Percentiles rank a stretch among this genome's conserved stretches.
These are phyloP conservation scores for Selaginella moellendorffii DNA, from an alignment of 75 land plant species.

Conservation along the genomic window DNA sequence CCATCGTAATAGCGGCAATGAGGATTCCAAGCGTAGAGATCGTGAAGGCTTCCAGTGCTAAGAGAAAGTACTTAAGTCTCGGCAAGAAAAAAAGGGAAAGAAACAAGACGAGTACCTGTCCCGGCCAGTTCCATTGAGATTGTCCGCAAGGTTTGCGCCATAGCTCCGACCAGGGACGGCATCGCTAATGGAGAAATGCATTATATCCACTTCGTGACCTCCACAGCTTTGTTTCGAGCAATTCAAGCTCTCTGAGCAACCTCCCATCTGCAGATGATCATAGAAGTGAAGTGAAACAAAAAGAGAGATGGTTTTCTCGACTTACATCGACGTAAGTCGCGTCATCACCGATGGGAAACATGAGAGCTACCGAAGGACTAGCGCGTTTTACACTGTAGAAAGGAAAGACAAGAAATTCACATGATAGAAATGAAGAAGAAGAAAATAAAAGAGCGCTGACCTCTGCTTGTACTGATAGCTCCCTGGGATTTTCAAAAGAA, in stretches of 20 bases:
- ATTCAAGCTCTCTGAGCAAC: conserved; percentile 40
- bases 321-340: conserved; percentile 75
- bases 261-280: conserved; percentile 66
- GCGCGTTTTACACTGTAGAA: conserved; percentile 28
- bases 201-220: conserved; percentile 87
- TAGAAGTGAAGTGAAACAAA: background rate
- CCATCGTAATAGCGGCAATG: conserved; percentile 87
- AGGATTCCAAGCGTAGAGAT: conserved; percentile 79
- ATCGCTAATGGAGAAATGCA: conserved; percentile 80
- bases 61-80: background rate
- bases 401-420: background rate
- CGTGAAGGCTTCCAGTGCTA: conserved; percentile 81
- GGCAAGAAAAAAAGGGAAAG: background rate
- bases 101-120: conserved; percentile 43
- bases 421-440: background rate
- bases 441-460: conserved; percentile 28
- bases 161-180: conserved; percentile 92
- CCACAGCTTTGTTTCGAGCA: conserved; percentile 51
- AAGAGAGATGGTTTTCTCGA: background rate
- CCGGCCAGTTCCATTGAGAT: conserved; percentile 48
- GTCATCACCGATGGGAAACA: conserved; percentile 74
- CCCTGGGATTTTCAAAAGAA: conserved; percentile 75
- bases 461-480: conserved; percentile 49
- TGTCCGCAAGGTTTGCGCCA: conserved; percentile 71
- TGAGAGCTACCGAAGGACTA: conserved; percentile 78